phyloP scores from a whole-genome alignment of 2,329 filamentous ascomycete genomes.

The Dryadomyces quercivorus region DNA sequence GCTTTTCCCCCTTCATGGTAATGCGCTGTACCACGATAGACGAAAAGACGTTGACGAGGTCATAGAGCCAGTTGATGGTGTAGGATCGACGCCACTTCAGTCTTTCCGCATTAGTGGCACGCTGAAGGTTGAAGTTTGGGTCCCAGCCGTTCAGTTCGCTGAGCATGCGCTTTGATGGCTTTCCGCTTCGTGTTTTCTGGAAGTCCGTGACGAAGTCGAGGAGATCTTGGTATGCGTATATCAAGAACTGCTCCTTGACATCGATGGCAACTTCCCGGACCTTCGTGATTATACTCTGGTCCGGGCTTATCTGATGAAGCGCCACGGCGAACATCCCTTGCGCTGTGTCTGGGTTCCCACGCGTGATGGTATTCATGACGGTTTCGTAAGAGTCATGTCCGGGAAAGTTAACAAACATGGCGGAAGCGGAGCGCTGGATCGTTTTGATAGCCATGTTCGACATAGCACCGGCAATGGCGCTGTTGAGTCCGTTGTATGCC shows the following conservation, averaged over 20 bases:
- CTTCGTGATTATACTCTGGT: conserved; percentile 6
- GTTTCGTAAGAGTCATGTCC: conserved; percentile 30
- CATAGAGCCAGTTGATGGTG: conserved; percentile 39
- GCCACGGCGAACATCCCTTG: neutral
- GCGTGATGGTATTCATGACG: conserved; percentile 18
- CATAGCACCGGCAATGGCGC: conserved; percentile 29
- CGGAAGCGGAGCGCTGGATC: conserved; percentile 23
- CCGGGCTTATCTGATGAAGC: conserved; percentile 5
- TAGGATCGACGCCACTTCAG: conserved; percentile 33
- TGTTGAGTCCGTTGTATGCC: conserved; percentile 30
- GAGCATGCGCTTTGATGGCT: conserved; percentile 31
- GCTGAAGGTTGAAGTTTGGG: conserved; percentile 24
- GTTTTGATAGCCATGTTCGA: conserved; percentile 29
- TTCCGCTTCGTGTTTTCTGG: conserved; percentile 29
- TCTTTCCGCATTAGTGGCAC: conserved; percentile 25
- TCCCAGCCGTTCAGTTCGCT: conserved; percentile 27
- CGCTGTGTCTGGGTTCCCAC: neutral
- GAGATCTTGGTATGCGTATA: conserved; percentile 29
- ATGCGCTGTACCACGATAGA: conserved; percentile 25
- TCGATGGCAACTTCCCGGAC: conserved; percentile 19
- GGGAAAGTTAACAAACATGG: conserved; percentile 33
- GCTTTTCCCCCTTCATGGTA: conserved; percentile 20
- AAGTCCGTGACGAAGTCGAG: conserved; percentile 33
- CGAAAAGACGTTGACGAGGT: conserved; percentile 34
- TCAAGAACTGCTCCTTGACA: conserved; percentile 29